These are phyloP conservation scores for Aulographum hederae DNA, from an alignment of 2,329 filamentous ascomycete species.

Conservation along the genomic window DNA sequence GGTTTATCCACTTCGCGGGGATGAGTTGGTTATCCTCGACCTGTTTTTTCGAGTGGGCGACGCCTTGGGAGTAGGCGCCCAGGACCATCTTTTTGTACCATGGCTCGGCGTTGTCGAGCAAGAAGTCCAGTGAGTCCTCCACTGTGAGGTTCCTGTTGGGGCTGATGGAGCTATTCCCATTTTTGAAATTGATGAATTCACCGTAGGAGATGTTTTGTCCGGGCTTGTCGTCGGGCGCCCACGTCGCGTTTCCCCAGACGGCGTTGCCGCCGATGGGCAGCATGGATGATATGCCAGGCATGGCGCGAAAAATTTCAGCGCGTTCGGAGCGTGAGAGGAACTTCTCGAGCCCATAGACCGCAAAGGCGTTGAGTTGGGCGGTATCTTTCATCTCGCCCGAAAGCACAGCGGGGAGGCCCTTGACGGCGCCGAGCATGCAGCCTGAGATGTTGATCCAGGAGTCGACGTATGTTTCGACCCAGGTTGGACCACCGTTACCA, in stretches of 20 bases:
- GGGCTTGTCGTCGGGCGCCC: conserved; percentile 72
- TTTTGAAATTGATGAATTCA: conserved; percentile 71
- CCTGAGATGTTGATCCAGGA: conserved; percentile 97
- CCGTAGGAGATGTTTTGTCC: conserved; percentile 60
- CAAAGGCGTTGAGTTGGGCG: conserved; percentile 87
- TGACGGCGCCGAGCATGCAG: conserved; percentile 90
- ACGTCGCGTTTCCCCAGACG: conserved; percentile 80
- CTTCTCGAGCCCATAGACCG: conserved; percentile 90
- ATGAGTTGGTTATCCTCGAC: conserved; percentile 46
- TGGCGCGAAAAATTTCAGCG: conserved; percentile 84
- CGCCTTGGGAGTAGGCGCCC: conserved; percentile 67
- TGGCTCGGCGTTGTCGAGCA: conserved; percentile 52
- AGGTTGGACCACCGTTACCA: conserved; percentile 64
- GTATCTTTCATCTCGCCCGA: conserved; percentile 98
- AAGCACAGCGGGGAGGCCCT: conserved; percentile 75
- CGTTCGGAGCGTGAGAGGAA: conserved; percentile 83
- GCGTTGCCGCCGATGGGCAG: conserved; percentile 82
- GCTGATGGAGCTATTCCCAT: conserved; percentile 33
- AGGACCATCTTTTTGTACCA: conserved; percentile 69
- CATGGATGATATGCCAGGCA: conserved; percentile 96
- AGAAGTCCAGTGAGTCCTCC: conserved; percentile 54
- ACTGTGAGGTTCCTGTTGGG: conserved; percentile 58
- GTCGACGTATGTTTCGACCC: conserved; percentile 81
- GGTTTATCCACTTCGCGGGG: conserved; percentile 79
- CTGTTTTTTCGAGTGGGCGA: conserved; percentile 62